Evolutionary conservation across 805 yeast species (phyloP).

Genomic region (Kazachstania taianensis): DNA sequence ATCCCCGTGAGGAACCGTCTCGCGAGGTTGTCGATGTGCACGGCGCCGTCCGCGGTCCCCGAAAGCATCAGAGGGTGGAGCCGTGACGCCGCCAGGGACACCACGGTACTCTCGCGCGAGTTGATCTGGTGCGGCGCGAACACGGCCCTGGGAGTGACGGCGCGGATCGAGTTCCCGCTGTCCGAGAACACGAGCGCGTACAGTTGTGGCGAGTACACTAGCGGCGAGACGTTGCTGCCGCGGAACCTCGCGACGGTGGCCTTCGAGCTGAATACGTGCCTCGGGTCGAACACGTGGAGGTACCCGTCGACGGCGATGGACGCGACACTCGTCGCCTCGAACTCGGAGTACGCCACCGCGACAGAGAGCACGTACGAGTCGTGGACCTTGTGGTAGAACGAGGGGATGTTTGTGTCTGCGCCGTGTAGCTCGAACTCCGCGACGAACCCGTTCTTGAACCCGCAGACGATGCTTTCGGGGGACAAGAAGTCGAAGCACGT

Average conservation of each 20-base stretch:
- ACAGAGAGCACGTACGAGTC: conserved; percentile 31
- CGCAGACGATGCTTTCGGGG: conserved; percentile 39
- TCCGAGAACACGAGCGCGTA: conserved; percentile 34
- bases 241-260: conserved; percentile 26
- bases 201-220: conserved; percentile 26
- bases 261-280: conserved; percentile 25
- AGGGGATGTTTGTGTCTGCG: conserved; percentile 24
- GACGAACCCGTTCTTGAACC: conserved; percentile 48
- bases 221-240: conserved; percentile 23
- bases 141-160: conserved; percentile 30
- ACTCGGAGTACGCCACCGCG: conserved; percentile 28
- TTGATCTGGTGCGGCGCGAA: conserved; percentile 29
- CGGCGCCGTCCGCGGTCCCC: conserved; percentile 42
- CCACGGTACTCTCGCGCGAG: conserved; percentile 33
- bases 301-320: conserved; percentile 37
- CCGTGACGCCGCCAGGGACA: conserved; percentile 32
- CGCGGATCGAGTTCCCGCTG: conserved; percentile 31
- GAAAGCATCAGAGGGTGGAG: conserved; percentile 38
- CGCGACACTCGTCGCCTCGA: conserved; percentile 26
- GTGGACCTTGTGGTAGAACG: conserved; percentile 32
- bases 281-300: conserved; percentile 29
- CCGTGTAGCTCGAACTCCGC: conserved; percentile 44
- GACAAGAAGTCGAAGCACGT: conserved; percentile 41
- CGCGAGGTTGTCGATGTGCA: conserved; percentile 33
- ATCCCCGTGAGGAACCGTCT: conserved; percentile 30